phyloP scores from a whole-genome alignment of 768 basidiomycete species.

The Agrocybe pediades region DNA sequence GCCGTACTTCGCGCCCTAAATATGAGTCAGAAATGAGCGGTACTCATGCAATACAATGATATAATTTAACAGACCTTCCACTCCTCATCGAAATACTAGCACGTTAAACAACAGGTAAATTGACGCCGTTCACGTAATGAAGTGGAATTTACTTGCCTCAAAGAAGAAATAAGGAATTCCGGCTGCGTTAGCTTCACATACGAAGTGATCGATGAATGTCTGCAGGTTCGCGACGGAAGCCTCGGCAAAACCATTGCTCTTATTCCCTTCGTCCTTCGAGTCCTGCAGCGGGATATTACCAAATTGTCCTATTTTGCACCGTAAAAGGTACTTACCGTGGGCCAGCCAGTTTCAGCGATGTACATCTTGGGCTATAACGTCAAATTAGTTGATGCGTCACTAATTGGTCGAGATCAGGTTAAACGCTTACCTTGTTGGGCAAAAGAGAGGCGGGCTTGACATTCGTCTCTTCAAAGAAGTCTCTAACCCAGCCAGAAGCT shows the following conservation, averaged over 20 bases:
- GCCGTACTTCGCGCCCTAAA: slow-evolving; percentile 56
- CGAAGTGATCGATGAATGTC: slow-evolving; percentile 81
- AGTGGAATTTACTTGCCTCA: slow-evolving; percentile 47
- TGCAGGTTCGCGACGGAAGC: slow-evolving; percentile 67
- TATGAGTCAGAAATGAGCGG: neutral
- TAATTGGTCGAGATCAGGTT: no score
- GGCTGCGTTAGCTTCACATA: slow-evolving; percentile 84
- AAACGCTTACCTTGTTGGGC: slow-evolving; percentile 51
- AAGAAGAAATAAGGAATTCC: slow-evolving; percentile 87
- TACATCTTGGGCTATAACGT: slow-evolving; percentile 63
- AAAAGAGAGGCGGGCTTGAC: slow-evolving; percentile 57
- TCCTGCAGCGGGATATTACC: slow-evolving; percentile 33
- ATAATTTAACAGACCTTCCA: slow-evolving; percentile 55
- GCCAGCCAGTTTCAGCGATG: slow-evolving; percentile 91
- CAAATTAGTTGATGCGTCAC: no score
- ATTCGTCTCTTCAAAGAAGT: slow-evolving; percentile 76
- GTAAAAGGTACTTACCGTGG: slow-evolving; percentile 52
- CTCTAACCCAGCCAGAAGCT: slow-evolving; percentile 82
- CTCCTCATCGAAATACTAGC: slow-evolving; percentile 73
- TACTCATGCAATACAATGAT: neutral
- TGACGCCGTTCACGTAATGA: neutral
- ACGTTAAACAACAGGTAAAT: neutral
- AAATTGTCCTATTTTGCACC: neutral
- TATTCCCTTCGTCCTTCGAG: slow-evolving; percentile 55
- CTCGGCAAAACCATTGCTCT: slow-evolving; percentile 65